Base-by-base conservation (phyloP, 257 asterid genomes). In the Nicotiana benthamiana region DNA sequence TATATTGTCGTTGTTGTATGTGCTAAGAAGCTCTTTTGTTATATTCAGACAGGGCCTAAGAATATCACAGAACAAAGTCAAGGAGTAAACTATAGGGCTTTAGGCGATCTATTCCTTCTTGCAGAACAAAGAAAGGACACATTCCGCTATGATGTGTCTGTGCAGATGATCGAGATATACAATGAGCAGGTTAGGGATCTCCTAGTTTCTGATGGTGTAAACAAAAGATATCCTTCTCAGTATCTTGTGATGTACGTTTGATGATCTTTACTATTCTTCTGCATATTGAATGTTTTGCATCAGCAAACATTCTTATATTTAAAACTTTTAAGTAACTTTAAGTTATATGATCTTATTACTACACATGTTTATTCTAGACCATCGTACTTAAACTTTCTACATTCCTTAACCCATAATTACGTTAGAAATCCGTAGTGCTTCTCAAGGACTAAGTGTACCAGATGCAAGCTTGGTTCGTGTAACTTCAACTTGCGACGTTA, bases 131-230 rank as follows among this genome's bases (percentile, higher is more conserved):
- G 98, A 84, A 92, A 87, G 83, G 94, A 90, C 79, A 91, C 93
- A 53, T 87, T 93, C 89, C 80, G 81, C 65, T 93, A 95, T 60
- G 97, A 93, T 1, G 97, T 95, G 67, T 93, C 91, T 75, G 99
- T 93, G 80, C 99, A 95, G 87, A 95, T 95, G 99, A 92, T 95
- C 34, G 99, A 95, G 89, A 95, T 95, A 79, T 95, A 95, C 75
- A 95, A 95, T 12, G 99, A 95, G 87, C 99, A 95, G 92, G 99
- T 95, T 66, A 89, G 97, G 84, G 99, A 95, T 87, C 97, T 95
- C 83, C 91, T 95, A 40, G 86, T 75, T 20, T 81, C 92, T 16
- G 99, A 91, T 86, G 94, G 96, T 74, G 78, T 90, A 46, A 90
- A 67, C 91, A 95, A 86, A 95, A 92, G 97, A 95, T 95, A 95